phyloP scores from a whole-genome alignment of 1,139 yeast genomes.

The Candida frijolesensis region DNA sequence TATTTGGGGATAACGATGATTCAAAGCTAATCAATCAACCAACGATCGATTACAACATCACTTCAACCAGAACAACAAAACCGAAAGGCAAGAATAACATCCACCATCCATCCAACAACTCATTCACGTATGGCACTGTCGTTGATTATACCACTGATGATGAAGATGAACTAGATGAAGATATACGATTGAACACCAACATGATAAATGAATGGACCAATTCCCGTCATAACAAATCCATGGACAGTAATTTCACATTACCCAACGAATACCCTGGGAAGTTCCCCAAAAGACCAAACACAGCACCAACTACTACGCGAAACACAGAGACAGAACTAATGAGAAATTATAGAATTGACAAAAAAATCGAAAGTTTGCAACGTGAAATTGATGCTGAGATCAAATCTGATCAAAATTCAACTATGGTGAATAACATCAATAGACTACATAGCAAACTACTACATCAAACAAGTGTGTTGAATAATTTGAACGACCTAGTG shows the following conservation, averaged over 20 bases:
- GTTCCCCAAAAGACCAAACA: conserved; percentile 13
- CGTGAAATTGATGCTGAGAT: conserved; percentile 20
- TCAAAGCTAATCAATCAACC: conserved; percentile 37
- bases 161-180: conserved; percentile 24
- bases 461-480: conserved; percentile 25
- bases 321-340: background rate
- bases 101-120: background rate
- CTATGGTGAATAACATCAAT: conserved; percentile 14
- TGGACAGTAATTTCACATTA: conserved; percentile 15
- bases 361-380: conserved; percentile 18
- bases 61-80: conserved; percentile 13
- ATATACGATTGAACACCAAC: conserved; percentile 16
- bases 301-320: background rate
- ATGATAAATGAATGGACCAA: conserved; percentile 13
- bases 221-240: conserved; percentile 5
- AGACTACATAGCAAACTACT: conserved; percentile 18
- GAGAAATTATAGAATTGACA: conserved; percentile 8
- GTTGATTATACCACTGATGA: conserved; percentile 8
- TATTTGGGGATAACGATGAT: conserved; percentile 17
- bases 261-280: conserved; percentile 27
- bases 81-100: background rate
- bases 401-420: conserved; percentile 11
- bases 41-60: conserved; percentile 39
- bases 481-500: conserved; percentile 24
- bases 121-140: conserved; percentile 1